Base-by-base conservation (phyloP, 768 basidiomycete genomes). In the Boletus insuetus region DNA sequence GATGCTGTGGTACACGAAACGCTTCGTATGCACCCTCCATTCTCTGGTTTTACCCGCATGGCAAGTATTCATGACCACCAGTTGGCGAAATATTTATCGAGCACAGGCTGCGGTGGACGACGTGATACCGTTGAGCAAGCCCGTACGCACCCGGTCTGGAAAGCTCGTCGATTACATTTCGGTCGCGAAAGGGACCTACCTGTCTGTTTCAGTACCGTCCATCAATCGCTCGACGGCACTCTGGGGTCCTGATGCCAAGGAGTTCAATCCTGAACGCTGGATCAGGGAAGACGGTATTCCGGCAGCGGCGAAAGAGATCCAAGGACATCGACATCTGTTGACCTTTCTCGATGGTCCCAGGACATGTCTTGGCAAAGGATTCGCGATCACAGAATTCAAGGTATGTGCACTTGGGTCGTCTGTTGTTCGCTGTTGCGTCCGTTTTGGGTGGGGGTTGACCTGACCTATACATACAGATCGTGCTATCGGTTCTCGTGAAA, bases 261-360 rank as follows among this genome's bases (percentile, higher is more conserved):
- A 77, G 45, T 90, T 84, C 66, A 73, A 78, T 39, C 87, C 87
- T 0, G 82, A 83, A 51, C 74, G 87, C 6, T 89, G 88, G 87
- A 69, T 88, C 10, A 59, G 59, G 6, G 67, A 69, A 6, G 69
- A 68, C 14, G 66, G 69, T 1, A 59, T 65, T 9, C 60, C 64
- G 3, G 46, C 41, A n/a, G 43, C 44, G 29, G 74, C 75, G 0
- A 75, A 83, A 34, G 74, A 75, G 26, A 68, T 81, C 3, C 76
- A 77, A 58, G 82, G 81, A 14, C 71, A 82, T 56, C 73, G 75
- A 1, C 81, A 83, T 58, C 63, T 82, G 12, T 64, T 82, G 24
- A 78, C 79, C 0, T 84, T 84, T 57, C 69, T 75, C 12, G 80
- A 82, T 61, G 82, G 82, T 0, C 78, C 80, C 2, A 65, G 81